Percentiles rank a stretch among this genome's conserved stretches.
Evolutionary conservation across 768 basidiomycete genomes (phyloP).

Genomic region (Lenzites betulinus): DNA sequence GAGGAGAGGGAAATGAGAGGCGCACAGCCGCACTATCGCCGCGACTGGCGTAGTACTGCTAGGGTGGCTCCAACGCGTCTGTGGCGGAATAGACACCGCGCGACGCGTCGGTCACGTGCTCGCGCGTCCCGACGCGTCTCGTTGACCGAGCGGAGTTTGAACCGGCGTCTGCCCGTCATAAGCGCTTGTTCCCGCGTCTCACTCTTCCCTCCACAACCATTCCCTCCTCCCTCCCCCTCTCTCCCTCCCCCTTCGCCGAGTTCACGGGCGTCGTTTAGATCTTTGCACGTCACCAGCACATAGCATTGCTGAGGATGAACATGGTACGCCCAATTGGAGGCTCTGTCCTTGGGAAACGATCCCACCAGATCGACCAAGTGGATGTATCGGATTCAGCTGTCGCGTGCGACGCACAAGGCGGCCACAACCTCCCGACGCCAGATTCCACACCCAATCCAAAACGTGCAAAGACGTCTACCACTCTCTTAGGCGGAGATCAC

Average conservation of each 20-base stretch:
- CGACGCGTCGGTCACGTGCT: constrained; percentile 28
- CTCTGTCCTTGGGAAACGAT: constrained; percentile 38
- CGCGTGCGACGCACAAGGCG: constrained; percentile 28
- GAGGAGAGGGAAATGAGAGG: not conserved
- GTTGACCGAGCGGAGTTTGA: constrained; percentile 33
- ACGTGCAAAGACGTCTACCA: constrained; percentile 54
- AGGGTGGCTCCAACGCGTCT: too few species aligned
- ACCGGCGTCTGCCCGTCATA: constrained; percentile 25
- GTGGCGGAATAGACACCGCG: constrained; percentile 11
- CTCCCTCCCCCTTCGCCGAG: constrained; percentile 12
- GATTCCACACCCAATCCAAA: constrained; percentile 67
- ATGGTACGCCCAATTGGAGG: constrained; percentile 24
- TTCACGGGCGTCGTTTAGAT: constrained; percentile 1
- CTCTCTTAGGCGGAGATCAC: constrained; percentile 51
- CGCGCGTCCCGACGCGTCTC: constrained; percentile 26
- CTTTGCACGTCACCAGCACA: not conserved
- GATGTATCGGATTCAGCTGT: constrained; percentile 36
- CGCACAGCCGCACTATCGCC: constrained; percentile 18
- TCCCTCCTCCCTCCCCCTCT: constrained; percentile 13
- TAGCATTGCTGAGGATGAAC: constrained; percentile 18
- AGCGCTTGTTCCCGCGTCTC: constrained; percentile 22
- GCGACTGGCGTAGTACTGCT: too few species aligned
- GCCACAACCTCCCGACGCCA: constrained; percentile 49
- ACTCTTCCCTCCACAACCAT: constrained; percentile 20
- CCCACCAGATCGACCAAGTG: constrained; percentile 28